phyloP scores from a whole-genome alignment of 139 green algal species.

The Mychonastes homosphaera region DNA sequence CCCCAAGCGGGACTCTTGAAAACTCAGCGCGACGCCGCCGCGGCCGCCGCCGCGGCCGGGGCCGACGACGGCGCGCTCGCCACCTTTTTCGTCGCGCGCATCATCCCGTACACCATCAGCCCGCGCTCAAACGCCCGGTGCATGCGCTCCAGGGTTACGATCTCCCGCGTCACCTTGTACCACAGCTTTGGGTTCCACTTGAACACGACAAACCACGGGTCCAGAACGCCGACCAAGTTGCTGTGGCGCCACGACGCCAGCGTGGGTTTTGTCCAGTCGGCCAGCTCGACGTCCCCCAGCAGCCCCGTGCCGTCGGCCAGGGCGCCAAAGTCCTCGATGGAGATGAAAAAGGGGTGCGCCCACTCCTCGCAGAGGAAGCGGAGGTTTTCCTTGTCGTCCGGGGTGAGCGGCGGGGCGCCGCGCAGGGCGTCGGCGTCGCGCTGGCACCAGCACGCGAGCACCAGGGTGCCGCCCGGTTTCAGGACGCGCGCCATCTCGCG shows the following conservation, averaged over 20 bases:
- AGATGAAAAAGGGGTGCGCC: constrained; percentile 94
- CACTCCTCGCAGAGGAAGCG: constrained; percentile 93
- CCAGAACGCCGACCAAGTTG: constrained; percentile 84
- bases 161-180: constrained; percentile 82
- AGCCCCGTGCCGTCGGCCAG: constrained; percentile 43
- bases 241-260: constrained; percentile 82
- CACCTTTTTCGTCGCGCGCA: constrained; percentile 17
- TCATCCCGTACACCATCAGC: constrained; percentile 70
- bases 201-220: constrained; percentile 88
- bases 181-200: constrained; percentile 59
- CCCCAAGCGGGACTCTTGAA: too few species aligned
- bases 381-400: constrained; percentile 61
- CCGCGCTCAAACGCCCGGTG: constrained; percentile 74
- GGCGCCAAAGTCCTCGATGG: constrained; percentile 84
- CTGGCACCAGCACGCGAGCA: constrained; percentile 89
- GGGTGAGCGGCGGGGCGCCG: constrained; percentile 41
- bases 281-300: constrained; percentile 39
- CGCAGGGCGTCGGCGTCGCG: constrained; percentile 49
- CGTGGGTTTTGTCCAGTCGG: constrained; percentile 80
- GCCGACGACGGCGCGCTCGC: not conserved
- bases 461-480: constrained; percentile 71
- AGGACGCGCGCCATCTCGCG: constrained; percentile 86
- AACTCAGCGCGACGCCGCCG: too few species aligned
- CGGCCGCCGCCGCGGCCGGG: not conserved
- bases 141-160: constrained; percentile 89